Evolutionary conservation across 495 filamentous ascomycete species (phyloP), one percentile per base, ranked within the genome.

Genomic region (Neurospora sp.): DNA sequence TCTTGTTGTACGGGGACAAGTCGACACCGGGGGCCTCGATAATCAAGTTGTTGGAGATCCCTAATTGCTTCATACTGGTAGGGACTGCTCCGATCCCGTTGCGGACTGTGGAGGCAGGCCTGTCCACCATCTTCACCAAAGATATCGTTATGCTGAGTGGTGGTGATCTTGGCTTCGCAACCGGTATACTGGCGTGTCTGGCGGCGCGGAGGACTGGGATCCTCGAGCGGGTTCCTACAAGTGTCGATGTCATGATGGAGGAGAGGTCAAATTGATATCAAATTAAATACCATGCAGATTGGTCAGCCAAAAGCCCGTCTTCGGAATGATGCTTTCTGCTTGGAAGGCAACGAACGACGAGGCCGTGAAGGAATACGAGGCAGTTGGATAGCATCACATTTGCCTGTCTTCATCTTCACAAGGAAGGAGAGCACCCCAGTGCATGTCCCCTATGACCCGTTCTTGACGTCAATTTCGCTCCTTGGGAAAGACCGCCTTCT

Each of bases 31-130:
- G 35, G 10, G 80, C 82, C 12, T 83, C 84, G 69, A 84, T 83
- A 76, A 89, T 82, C 73, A 83, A 79, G 11, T 79, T 88, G 75
- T 84, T 86, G 73, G 85, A 83, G 71, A 89, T 83, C 0, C 75
- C 76, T n/a, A 79, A 69, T 10, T 77, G 77, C 31, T 73, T 74
- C 46, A 78, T 73, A 41, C 46, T 71, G 14, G 70, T 41, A 4
- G 39, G 23, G 35, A 23, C 54, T 9, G 48, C 31, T 39, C 7
- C 54, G 14, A 37, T 31, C 27, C 27, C 54, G 7, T 66, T 66
- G 14, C 27, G 54, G 14, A 66, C 54, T 8, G 54, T 66, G 54
- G 54, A 66, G 27, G 54, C 54, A 66, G 54, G 27, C 27, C 27
- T 66, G 54, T 66, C 27, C 7, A 9, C 54, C 27, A 66, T 35